Evolutionary conservation across 805 yeast species (phyloP).

Genomic region (Suhomyces sp.): DNA sequence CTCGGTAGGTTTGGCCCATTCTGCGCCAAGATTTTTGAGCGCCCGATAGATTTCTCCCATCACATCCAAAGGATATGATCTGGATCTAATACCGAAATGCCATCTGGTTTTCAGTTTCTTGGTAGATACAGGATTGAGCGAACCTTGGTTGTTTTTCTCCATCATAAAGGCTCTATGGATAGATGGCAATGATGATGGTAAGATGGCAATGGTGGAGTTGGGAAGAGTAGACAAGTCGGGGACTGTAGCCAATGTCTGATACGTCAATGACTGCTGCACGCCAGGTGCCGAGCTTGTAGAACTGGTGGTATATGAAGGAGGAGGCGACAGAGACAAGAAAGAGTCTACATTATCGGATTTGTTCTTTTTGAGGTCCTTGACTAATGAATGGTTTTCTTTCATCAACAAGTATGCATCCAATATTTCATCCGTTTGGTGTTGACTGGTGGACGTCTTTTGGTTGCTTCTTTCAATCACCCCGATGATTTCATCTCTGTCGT

Average conservation of each 20-base stretch:
- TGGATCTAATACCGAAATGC: constrained; percentile 97
- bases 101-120: constrained; percentile 93
- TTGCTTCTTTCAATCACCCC: constrained; percentile 21
- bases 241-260: constrained; percentile 46
- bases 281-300: constrained; percentile 37
- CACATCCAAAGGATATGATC: constrained; percentile 95
- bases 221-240: constrained; percentile 53
- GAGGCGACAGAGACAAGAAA: constrained; percentile 60
- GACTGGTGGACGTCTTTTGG: constrained; percentile 17
- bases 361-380: constrained; percentile 59
- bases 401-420: constrained; percentile 82
- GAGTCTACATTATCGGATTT: constrained; percentile 53
- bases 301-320: constrained; percentile 36
- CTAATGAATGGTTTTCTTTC: constrained; percentile 71
- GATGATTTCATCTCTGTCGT: constrained; percentile 26
- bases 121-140: constrained; percentile 53
- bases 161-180: constrained; percentile 93
- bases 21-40: constrained; percentile 88
- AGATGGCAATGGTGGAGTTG: constrained; percentile 80
- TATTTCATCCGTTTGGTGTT: constrained; percentile 59
- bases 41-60: constrained; percentile 99
- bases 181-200: constrained; percentile 92
- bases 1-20: constrained; percentile 94
- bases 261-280: constrained; percentile 44
- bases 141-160: constrained; percentile 36